Percentiles rank a stretch among this genome's conserved stretches.
phyloP scores from a whole-genome alignment of 352 stramenopile genomes.

The Phytophthora rubi region DNA sequence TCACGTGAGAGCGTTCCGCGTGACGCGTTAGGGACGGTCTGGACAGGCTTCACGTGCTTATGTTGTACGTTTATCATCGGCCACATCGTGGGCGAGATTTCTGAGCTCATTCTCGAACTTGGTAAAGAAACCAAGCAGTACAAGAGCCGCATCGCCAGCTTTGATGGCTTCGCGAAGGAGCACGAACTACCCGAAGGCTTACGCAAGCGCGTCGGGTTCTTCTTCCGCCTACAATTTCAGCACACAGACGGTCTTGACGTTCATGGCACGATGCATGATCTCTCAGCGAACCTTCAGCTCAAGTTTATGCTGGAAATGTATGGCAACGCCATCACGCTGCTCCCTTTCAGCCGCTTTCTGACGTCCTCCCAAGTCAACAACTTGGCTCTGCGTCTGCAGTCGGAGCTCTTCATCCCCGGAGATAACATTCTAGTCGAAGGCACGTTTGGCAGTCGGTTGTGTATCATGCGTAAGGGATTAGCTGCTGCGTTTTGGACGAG shows the following conservation, averaged over 20 bases:
- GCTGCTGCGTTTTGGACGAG: slow-evolving; percentile 63
- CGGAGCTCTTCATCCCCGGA: slow-evolving; percentile 75
- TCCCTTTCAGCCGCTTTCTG: slow-evolving; percentile 70
- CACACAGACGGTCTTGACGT: slow-evolving; percentile 57
- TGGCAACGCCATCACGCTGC: slow-evolving; percentile 45
- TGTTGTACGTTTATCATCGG: slow-evolving; percentile 79
- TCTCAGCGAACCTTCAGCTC: slow-evolving; percentile 72
- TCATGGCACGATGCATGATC: slow-evolving; percentile 56
- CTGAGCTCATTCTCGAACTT: slow-evolving; percentile 76
- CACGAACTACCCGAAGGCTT: slow-evolving; percentile 55
- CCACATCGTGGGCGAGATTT: slow-evolving; percentile 75
- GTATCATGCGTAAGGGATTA: slow-evolving; percentile 58
- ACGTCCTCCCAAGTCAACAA: slow-evolving; percentile 69
- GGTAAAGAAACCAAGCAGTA: slow-evolving; percentile 79
- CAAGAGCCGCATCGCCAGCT: slow-evolving; percentile 72
- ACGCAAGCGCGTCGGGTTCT: slow-evolving; percentile 59
- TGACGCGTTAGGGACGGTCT: slow-evolving; percentile 51
- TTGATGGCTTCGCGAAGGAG: slow-evolving; percentile 77
- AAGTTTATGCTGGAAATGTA: slow-evolving; percentile 84
- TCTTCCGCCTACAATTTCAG: slow-evolving; percentile 67
- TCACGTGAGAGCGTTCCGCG: slow-evolving; percentile 65
- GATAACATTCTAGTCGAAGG: slow-evolving; percentile 70
- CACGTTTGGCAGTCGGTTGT: slow-evolving; percentile 63
- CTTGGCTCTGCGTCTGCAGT: slow-evolving; percentile 60
- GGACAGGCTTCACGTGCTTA: slow-evolving; percentile 64